Base-by-base conservation (phyloP, 305 asterid species). In the Nicotiana rustica region DNA sequence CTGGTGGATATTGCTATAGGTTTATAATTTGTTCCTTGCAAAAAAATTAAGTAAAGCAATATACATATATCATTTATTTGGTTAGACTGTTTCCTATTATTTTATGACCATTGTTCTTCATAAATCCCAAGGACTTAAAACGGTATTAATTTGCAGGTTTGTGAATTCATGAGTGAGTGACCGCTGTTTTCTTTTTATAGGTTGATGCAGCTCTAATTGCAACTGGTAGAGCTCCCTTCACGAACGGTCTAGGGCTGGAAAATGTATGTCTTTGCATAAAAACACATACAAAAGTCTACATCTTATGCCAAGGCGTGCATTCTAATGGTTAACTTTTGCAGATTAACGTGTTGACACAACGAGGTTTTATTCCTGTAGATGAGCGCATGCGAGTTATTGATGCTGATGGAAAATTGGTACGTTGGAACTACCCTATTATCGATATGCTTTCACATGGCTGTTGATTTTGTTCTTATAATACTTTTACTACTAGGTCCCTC, bases 181-280 rank as follows among this genome's bases (percentile, higher is more conserved):
- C 62, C 7, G 3, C 36, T 21, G 31, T 80, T 36, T 81, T 31
- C 47, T 52, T 10, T 60, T 59, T 86, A 84, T 94, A 95, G 99
- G 98, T 95, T 60, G 99, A 95, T 91, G 98, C 98, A 41, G 98
- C 98, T 75, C 97, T 95, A 67, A 95, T 95, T 87, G 98, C 99
- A 62, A 95, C 99, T 12, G 98, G 99, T 83, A 93, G 98, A 87
- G 95, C 97, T 76, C 99, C 99, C 68, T 95, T 93, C 83, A 95
- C 99, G 13, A 87, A 89, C 67, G 99, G 98, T 86, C 96, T 95
- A 85, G 98, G 99, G 73, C 85, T 95, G 92, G 98, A 94, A 84
- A 95, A 92, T 87, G 98, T 95, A 69, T 83, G 97, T 90, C 44
- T 25, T 75, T 66, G 65, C 76, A 78, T 56, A 73, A 44, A 81